Percentiles rank a stretch among this genome's conserved stretches.
phyloP scores from a whole-genome alignment of 2,329 filamentous ascomycete species.

The Colletotrichum lini region DNA sequence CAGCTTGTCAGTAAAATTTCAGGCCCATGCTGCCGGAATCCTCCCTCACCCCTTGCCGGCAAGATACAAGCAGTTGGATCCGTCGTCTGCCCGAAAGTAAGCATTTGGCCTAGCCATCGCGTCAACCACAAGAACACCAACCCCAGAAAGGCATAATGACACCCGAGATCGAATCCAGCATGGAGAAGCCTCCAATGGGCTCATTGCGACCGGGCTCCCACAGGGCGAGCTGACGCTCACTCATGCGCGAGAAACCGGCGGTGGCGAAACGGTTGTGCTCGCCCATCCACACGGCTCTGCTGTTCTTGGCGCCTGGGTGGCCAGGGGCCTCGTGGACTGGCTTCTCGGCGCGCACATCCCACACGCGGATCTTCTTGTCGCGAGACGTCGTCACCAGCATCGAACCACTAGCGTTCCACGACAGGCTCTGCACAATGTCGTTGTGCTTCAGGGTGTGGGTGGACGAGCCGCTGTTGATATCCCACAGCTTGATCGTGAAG shows the following conservation, averaged over 20 bases:
- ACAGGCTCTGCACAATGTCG: slow-evolving; percentile 95
- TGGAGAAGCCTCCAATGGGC: slow-evolving; percentile 90
- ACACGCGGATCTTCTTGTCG: slow-evolving; percentile 98
- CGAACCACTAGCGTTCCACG: slow-evolving; percentile 92
- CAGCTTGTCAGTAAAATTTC: slow-evolving; percentile 43
- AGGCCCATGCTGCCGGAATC: slow-evolving; percentile 33
- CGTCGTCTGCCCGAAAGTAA: slow-evolving; percentile 74
- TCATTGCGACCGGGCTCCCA: slow-evolving; percentile 93
- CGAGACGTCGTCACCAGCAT: slow-evolving; percentile 92
- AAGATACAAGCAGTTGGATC: slow-evolving; percentile 94
- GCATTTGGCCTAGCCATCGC: not conserved
- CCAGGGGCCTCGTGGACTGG: slow-evolving; percentile 87
- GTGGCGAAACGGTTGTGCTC: slow-evolving; percentile 97
- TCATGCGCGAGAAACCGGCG: slow-evolving; percentile 98
- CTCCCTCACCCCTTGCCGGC: slow-evolving; percentile 90
- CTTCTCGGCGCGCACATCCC: slow-evolving; percentile 96
- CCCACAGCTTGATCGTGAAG: slow-evolving; percentile 96
- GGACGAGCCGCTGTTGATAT: slow-evolving; percentile 83
- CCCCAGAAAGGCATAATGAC: slow-evolving; percentile 99
- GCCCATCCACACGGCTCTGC: slow-evolving; percentile 95
- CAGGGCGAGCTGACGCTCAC: slow-evolving; percentile 93
- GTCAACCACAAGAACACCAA: slow-evolving; percentile 51
- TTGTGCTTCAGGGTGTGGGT: slow-evolving; percentile 85
- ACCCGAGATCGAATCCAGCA: slow-evolving; percentile 94
- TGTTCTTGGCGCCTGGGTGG: slow-evolving; percentile 96